phyloP scores from a whole-genome alignment of 1,284 basidiomycete species.

The Ustilago loliicola region DNA sequence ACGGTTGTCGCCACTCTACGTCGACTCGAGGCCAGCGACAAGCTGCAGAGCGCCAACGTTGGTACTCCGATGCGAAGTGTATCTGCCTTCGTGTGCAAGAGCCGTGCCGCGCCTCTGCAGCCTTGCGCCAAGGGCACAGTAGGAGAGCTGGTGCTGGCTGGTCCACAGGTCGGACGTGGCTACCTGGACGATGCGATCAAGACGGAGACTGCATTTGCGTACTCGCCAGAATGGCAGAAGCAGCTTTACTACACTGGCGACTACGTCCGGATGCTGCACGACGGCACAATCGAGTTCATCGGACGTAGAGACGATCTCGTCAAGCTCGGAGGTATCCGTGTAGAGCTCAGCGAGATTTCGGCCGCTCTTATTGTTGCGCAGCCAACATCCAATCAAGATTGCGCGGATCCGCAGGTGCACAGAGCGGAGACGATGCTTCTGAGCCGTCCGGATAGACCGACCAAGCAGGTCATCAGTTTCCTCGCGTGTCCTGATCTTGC shows the following conservation, averaged over 20 bases:
- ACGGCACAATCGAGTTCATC: conserved; percentile 64
- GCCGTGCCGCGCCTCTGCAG: conserved; percentile 14
- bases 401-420: background rate
- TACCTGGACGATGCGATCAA: conserved; percentile 26
- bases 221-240: conserved; percentile 4
- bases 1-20: conserved; percentile 40
- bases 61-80: conserved; percentile 54
- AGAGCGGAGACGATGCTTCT: conserved; percentile 23
- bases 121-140: conserved; percentile 53
- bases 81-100: conserved; percentile 47
- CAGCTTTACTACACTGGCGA: conserved; percentile 48
- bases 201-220: conserved; percentile 20
- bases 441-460: conserved; percentile 17
- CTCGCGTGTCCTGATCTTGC: conserved; percentile 15
- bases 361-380: conserved; percentile 6
- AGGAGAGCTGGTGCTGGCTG: conserved; percentile 55
- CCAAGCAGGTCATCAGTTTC: conserved; percentile 27
- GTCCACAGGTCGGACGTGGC: conserved; percentile 28
- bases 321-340: conserved; percentile 65
- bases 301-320: conserved; percentile 63
- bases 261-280: conserved; percentile 50
- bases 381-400: too few species aligned
- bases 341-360: conserved; percentile 60
- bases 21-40: conserved; percentile 25
- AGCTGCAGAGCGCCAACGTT: conserved; percentile 58